These are phyloP conservation scores for Camellia oleifera DNA, from an alignment of 179 eudicot genomes.

Conservation along the genomic window DNA sequence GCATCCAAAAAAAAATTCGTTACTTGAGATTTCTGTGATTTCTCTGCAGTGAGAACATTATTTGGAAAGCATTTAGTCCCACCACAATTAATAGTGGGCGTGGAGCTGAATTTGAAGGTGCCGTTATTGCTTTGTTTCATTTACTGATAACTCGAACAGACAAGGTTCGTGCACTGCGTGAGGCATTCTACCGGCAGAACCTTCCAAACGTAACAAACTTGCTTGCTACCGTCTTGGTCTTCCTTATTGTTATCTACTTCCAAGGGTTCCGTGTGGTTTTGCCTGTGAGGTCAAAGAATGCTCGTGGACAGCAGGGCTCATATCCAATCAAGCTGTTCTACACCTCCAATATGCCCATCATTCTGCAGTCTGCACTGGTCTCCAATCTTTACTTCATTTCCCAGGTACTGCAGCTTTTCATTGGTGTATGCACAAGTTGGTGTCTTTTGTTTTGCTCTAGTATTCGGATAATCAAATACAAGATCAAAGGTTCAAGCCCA, in stretches of 20 bases:
- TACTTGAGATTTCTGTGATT: not conserved
- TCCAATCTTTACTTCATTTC: slow-evolving; percentile 41
- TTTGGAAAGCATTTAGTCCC: slow-evolving; percentile 41
- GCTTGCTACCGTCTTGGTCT: slow-evolving; percentile 30
- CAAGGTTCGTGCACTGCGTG: slow-evolving; percentile 33
- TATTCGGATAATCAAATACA: not conserved
- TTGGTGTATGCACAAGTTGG: not conserved
- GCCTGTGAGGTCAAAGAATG: slow-evolving; percentile 37
- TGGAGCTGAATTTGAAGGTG: slow-evolving; percentile 42
- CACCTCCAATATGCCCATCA: slow-evolving; percentile 44
- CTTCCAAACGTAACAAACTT: slow-evolving; percentile 42
- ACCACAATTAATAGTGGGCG: slow-evolving; percentile 35
- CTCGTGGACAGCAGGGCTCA: slow-evolving; percentile 32
- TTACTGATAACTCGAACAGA: slow-evolving; percentile 34
- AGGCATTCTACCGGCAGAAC: slow-evolving; percentile 39
- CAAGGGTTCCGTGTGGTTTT: slow-evolving; percentile 37
- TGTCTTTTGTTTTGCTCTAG: not conserved
- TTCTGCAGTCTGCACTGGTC: slow-evolving; percentile 38
- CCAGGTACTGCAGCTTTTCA: slow-evolving; percentile 16
- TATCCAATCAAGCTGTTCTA: slow-evolving; percentile 42
- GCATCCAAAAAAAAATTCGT: too few species aligned
- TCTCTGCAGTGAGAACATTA: slow-evolving; percentile 30
- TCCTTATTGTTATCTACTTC: slow-evolving; percentile 34
- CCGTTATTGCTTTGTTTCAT: slow-evolving; percentile 37
- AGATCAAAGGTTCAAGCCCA: not conserved